phyloP scores from a whole-genome alignment of 805 yeast species.

The Myxozyma sirexii region DNA sequence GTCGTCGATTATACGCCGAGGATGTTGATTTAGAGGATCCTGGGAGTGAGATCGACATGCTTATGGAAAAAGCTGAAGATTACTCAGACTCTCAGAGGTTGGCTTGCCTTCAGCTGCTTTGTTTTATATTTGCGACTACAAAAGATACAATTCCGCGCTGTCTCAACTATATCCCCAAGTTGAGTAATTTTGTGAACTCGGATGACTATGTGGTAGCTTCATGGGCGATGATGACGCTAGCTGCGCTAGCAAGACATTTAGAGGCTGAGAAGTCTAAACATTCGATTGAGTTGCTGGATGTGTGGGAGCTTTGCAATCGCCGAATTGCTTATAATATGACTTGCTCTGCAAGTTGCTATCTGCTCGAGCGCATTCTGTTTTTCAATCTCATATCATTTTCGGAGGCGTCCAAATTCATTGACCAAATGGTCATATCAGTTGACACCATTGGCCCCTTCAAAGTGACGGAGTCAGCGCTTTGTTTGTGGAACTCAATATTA shows the following conservation, averaged over 20 bases:
- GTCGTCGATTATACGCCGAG: neutral
- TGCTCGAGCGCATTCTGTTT: conserved; percentile 12
- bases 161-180: neutral
- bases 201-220: conserved; percentile 16
- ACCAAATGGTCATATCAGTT: conserved; percentile 6
- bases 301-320: conserved; percentile 15
- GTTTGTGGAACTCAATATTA: neutral
- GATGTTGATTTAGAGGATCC: neutral
- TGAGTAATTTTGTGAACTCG: neutral
- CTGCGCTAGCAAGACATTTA: neutral
- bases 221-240: conserved; percentile 26
- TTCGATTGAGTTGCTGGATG: conserved; percentile 12
- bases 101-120: conserved; percentile 16
- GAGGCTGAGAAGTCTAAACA: neutral
- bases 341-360: conserved; percentile 16
- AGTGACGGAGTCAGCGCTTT: conserved; percentile 15
- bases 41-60: neutral
- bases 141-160: neutral
- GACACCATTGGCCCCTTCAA: conserved; percentile 17
- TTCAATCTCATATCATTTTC: neutral
- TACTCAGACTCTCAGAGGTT: neutral
- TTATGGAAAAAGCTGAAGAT: neutral
- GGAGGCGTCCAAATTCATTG: neutral
- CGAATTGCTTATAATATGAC: conserved; percentile 11
- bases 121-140: conserved; percentile 2